Percentiles rank a stretch among this genome's conserved stretches.
These are phyloP conservation scores for Saturnispora sekii DNA, from an alignment of 805 yeast genomes.

Conservation along the genomic window DNA sequence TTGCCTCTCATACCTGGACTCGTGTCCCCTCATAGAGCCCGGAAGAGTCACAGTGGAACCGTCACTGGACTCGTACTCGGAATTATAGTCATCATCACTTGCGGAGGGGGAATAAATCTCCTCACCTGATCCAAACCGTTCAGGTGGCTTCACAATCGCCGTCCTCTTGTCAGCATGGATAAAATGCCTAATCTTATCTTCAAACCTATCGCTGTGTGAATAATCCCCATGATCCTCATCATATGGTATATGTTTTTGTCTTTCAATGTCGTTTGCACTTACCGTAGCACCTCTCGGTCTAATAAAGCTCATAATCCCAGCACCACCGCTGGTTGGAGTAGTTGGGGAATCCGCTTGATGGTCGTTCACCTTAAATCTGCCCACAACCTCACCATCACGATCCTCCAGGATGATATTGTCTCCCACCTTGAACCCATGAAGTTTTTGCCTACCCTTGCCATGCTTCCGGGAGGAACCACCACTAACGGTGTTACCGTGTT, in stretches of 20 bases:
- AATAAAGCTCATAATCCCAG: background rate
- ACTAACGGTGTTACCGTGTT: background rate
- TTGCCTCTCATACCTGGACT: constrained; percentile 21
- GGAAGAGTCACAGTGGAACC: constrained; percentile 5
- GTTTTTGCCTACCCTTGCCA: constrained; percentile 15
- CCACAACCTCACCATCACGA: constrained; percentile 82
- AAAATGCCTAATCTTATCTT: constrained; percentile 20
- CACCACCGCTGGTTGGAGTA: background rate
- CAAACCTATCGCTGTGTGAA: constrained; percentile 15
- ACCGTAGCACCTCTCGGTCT: constrained; percentile 6
- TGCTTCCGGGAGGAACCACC: background rate
- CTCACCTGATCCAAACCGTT: background rate
- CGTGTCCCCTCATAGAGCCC: constrained; percentile 8
- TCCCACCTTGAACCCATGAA: constrained; percentile 71
- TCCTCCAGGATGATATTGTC: constrained; percentile 77
- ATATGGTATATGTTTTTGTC: background rate
- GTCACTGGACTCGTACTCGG: constrained; percentile 19
- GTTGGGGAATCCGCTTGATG: constrained; percentile 14
- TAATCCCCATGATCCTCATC: background rate
- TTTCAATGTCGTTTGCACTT: constrained; percentile 7
- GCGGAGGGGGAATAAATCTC: constrained; percentile 6
- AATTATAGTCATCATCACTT: constrained; percentile 17
- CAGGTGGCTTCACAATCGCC: constrained; percentile 13
- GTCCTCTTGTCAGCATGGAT: constrained; percentile 19
- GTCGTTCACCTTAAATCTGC: constrained; percentile 68